Conservation (phyloP, 495 filamentous ascomycete species). For the Penicillium argentinense region DNA sequence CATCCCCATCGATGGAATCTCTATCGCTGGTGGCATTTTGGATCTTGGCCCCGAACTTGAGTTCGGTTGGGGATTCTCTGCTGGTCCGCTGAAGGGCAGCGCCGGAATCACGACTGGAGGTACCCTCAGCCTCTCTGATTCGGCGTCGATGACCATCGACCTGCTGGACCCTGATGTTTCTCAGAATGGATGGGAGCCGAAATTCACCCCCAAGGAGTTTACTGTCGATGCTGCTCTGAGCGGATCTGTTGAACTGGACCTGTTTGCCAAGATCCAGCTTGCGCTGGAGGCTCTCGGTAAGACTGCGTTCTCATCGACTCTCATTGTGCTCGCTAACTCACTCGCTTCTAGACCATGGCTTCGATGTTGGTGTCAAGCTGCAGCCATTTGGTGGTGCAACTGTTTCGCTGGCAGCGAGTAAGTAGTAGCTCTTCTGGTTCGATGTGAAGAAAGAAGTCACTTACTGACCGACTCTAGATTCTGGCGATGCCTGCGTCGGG, state of each 20-base stretch:
- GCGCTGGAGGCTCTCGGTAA: conserved; percentile 28
- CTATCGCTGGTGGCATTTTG: conserved; percentile 29
- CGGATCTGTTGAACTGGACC: conserved; percentile 21
- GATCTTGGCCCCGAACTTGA: conserved; percentile 36
- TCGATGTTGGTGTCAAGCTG: conserved; percentile 33
- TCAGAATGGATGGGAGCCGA: conserved; percentile 31
- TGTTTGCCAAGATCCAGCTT: conserved; percentile 28
- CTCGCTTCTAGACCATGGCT: conserved; percentile 34
- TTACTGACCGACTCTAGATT: neutral
- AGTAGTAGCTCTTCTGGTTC: conserved; percentile 8
- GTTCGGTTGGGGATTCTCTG: conserved; percentile 24
- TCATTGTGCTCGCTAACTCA: neutral
- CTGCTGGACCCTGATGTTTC: conserved; percentile 26
- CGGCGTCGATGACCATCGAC: conserved; percentile 29
- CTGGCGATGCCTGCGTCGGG: neutral
- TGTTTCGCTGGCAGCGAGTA: conserved; percentile 24
- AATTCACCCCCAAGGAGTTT: conserved; percentile 18
- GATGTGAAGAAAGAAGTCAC: neutral
- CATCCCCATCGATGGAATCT: conserved; percentile 34
- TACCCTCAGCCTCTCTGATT: conserved; percentile 20
- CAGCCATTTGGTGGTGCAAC: conserved; percentile 30
- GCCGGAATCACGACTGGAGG: conserved; percentile 27
- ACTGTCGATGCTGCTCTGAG: conserved; percentile 27
- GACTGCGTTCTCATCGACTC: conserved; percentile 1
- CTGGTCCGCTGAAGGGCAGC: conserved; percentile 27